Conservation (phyloP, 208 protist genomes). For the Trichomonas tenax region DNA sequence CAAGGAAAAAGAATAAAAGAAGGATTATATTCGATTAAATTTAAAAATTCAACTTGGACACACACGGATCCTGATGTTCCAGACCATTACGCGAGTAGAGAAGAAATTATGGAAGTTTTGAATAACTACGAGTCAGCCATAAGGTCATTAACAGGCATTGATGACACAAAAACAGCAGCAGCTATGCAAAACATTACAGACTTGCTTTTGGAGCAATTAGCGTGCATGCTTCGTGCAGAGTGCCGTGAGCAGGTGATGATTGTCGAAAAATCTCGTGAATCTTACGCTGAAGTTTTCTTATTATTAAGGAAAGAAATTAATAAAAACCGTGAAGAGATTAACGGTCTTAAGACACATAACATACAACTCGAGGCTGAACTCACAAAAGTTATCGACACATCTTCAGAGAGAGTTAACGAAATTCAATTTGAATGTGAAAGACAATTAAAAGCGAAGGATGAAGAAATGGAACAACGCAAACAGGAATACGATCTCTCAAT, state of each 20-base stretch:
- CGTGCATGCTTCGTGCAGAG: neutral
- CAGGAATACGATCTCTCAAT: slow-evolving; percentile 18
- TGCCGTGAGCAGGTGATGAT: neutral
- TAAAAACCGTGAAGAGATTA: neutral
- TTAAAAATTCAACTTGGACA: neutral
- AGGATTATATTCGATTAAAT: neutral
- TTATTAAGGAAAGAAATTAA: neutral
- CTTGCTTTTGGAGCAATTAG: neutral
- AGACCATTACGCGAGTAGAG: neutral
- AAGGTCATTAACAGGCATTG: neutral
- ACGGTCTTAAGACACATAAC: neutral
- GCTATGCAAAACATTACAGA: neutral
- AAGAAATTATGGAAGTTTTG: neutral
- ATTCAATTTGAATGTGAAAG: neutral
- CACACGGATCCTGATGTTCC: neutral
- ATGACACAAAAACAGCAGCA: neutral
- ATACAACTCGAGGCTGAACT: neutral
- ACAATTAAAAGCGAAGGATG: neutral
- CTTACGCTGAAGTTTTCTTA: neutral
- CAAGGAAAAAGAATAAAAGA: neutral
- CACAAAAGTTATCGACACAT: neutral
- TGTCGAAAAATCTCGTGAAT: neutral
- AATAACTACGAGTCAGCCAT: neutral
- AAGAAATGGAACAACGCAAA: neutral
- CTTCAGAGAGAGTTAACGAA: neutral